phyloP scores from a whole-genome alignment of 169 alveolate species.

The Pseudocohnilembus persalinus region DNA sequence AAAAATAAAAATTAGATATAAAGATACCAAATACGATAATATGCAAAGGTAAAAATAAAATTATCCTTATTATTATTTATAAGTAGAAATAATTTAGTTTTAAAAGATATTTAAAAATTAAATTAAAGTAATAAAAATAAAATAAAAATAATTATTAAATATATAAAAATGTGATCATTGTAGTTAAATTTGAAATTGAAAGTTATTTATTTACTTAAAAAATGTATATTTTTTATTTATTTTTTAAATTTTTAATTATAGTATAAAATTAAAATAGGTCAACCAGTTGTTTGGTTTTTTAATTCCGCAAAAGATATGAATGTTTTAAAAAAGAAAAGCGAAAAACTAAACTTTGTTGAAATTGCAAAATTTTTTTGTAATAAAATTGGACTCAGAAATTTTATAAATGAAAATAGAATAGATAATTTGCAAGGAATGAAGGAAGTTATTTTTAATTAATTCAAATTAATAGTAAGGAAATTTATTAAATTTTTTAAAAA shows the following conservation, averaged over 20 bases:
- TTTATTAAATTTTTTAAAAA: too few species aligned
- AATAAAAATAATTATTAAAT: not conserved
- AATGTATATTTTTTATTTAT: too few species aligned
- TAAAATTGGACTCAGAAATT: not conserved
- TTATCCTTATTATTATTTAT: not conserved
- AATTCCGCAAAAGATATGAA: not conserved
- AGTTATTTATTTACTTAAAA: not conserved
- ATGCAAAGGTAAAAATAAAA: not conserved
- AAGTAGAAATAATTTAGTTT: not conserved
- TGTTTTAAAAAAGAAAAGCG: not conserved
- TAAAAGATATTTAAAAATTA: not conserved
- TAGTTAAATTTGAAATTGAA: not conserved
- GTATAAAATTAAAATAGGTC: not conserved
- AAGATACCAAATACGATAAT: conserved; percentile 16
- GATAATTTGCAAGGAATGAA: not conserved
- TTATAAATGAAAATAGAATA: not conserved
- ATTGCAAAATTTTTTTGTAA: not conserved
- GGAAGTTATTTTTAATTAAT: not conserved
- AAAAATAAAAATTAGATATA: conserved; percentile 4
- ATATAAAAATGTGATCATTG: not conserved
- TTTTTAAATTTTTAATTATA: too few species aligned
- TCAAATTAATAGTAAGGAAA: not conserved
- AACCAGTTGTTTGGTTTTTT: not conserved
- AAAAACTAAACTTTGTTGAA: not conserved
- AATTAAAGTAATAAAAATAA: not conserved